Conservation (phyloP, 257 asterid genomes). For the Ballota nigra region DNA sequence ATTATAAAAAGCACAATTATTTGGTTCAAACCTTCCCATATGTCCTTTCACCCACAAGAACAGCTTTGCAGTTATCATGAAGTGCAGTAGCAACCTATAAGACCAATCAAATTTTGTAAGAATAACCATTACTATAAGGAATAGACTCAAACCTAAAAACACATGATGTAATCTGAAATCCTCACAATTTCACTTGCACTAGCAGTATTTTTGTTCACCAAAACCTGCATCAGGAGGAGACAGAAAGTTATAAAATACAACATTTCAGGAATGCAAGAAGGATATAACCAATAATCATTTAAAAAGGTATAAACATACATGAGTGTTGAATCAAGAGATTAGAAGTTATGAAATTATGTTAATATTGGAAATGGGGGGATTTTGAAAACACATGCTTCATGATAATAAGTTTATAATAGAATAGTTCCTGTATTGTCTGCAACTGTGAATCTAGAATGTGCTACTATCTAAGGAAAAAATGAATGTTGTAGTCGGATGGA, state of each 20-base stretch:
- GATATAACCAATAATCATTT: not conserved
- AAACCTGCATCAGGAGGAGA: slow-evolving; percentile 58
- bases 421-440: not conserved
- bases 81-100: slow-evolving; percentile 98
- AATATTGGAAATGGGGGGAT: not conserved
- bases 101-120: slow-evolving; percentile 13
- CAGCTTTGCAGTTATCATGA: slow-evolving; percentile 98
- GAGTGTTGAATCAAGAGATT: not conserved
- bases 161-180: slow-evolving; percentile 24
- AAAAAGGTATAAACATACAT: not conserved
- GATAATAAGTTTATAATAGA: not conserved
- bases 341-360: not conserved
- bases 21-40: slow-evolving; percentile 76
- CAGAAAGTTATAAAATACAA: not conserved
- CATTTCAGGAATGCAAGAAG: slow-evolving; percentile 10
- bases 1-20: slow-evolving; percentile 3
- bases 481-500: not conserved
- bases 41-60: slow-evolving; percentile 96
- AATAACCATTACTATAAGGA: slow-evolving; percentile 7
- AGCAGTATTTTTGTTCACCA: slow-evolving; percentile 95
- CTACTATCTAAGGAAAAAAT: not conserved
- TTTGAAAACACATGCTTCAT: not conserved
- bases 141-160: slow-evolving; percentile 12
- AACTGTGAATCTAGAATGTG: not conserved
- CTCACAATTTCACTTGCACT: slow-evolving; percentile 99